Evolutionary conservation across 2,329 filamentous ascomycete genomes (phyloP).

Genomic region (Fusarium buharicum): DNA sequence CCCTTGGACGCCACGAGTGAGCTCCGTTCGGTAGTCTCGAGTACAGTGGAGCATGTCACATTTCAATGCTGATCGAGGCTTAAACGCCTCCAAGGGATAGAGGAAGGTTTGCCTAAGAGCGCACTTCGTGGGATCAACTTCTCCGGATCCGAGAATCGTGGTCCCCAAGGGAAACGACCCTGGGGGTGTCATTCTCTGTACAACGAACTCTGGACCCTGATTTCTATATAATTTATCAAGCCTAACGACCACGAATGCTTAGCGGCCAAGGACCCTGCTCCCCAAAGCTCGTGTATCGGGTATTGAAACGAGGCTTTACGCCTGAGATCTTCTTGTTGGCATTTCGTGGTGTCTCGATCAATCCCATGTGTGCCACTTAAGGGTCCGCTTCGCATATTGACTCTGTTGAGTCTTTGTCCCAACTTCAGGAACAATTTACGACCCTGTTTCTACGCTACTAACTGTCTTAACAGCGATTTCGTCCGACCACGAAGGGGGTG

Average conservation of each 20-base stretch:
- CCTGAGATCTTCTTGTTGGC: background rate
- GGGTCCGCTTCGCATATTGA: conserved; percentile 9
- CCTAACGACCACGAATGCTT: background rate
- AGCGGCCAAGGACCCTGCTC: background rate
- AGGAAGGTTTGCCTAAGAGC: background rate
- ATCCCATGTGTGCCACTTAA: conserved; percentile 1
- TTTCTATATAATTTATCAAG: background rate
- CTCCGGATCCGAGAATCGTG: background rate
- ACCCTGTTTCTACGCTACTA: background rate
- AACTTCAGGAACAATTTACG: background rate
- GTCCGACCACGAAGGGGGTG: background rate
- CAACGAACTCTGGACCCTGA: background rate
- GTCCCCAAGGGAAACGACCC: background rate
- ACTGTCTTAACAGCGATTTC: background rate
- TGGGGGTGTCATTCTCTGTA: background rate
- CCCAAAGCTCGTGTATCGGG: background rate
- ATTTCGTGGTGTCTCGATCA: background rate
- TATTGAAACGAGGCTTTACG: background rate
- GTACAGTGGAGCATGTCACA: background rate
- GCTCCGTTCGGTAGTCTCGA: background rate
- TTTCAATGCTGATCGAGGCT: background rate
- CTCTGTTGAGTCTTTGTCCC: background rate
- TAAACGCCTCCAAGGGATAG: background rate
- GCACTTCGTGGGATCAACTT: background rate
- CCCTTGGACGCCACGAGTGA: background rate